Percentiles rank a stretch among this genome's conserved stretches.
These are phyloP conservation scores for Pseudogymnoascus sp. DNA, from an alignment of 2,329 filamentous ascomycete genomes.

Conservation along the genomic window DNA sequence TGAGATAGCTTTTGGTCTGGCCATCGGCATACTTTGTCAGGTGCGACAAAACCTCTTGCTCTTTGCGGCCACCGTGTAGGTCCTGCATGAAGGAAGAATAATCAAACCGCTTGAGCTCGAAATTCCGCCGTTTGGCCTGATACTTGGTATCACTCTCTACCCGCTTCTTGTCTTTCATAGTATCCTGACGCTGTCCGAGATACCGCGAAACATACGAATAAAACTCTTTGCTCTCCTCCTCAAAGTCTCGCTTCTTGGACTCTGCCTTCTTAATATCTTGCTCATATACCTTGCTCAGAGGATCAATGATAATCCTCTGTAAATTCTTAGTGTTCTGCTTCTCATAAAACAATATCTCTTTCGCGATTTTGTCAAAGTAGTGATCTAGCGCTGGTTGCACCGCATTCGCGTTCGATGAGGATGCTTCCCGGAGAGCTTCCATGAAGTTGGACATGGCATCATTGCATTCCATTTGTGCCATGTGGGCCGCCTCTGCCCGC, in stretches of 20 bases:
- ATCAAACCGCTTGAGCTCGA: constrained; percentile 95
- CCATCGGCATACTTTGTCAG: constrained; percentile 89
- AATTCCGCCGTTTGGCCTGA: constrained; percentile 84
- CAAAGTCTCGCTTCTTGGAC: constrained; percentile 92
- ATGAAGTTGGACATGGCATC: constrained; percentile 76
- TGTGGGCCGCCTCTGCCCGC: constrained; percentile 80
- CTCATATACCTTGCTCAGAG: constrained; percentile 82
- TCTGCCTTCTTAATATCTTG: constrained; percentile 97
- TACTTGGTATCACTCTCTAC: constrained; percentile 94
- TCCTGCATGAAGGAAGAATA: constrained; percentile 99
- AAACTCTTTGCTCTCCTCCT: constrained; percentile 97
- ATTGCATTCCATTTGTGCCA: constrained; percentile 74
- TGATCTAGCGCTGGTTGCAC: constrained; percentile 96
- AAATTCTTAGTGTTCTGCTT: constrained; percentile 74
- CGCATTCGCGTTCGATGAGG: constrained; percentile 84
- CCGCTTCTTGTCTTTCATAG: constrained; percentile 93
- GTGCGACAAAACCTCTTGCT: constrained; percentile 91
- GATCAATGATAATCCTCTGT: constrained; percentile 90
- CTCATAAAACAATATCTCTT: constrained; percentile 82
- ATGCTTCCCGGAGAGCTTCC: constrained; percentile 77
- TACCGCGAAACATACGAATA: constrained; percentile 93
- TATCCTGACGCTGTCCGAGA: constrained; percentile 91
- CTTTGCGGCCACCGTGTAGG: constrained; percentile 95
- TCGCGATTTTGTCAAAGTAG: constrained; percentile 95
- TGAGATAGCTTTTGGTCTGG: constrained; percentile 75